A percentile compares a stretch with the other conserved stretches of the same genome.
These are phyloP conservation scores for Tricholoma sp. DNA, from an alignment of 768 basidiomycete species.

Conservation along the genomic window DNA sequence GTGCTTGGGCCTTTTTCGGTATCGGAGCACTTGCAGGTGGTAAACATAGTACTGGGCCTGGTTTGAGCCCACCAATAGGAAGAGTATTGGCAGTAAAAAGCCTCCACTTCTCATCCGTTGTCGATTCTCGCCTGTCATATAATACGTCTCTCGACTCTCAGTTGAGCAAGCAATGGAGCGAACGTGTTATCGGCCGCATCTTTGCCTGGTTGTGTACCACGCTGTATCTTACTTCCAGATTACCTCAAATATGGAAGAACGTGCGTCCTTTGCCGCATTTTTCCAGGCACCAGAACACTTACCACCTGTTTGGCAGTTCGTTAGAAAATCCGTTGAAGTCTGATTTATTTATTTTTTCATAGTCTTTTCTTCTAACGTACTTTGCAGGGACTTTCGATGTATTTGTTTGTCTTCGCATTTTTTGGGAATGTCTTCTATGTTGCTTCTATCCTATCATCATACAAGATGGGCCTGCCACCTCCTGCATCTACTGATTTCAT, in stretches of 20 bases:
- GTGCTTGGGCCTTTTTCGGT: slow-evolving; percentile 70
- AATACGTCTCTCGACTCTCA: background rate
- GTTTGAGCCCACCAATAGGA: slow-evolving; percentile 35
- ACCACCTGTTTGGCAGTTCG: slow-evolving; percentile 46
- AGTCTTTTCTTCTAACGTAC: slow-evolving; percentile 1
- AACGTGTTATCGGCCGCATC: slow-evolving; percentile 80
- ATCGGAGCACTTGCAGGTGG: slow-evolving; percentile 45
- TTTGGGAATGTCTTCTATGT: slow-evolving; percentile 93
- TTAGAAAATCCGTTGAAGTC: slow-evolving; percentile 86
- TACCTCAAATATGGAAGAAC: slow-evolving; percentile 99
- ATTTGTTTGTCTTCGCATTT: slow-evolving; percentile 91
- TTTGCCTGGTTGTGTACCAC: slow-evolving; percentile 95
- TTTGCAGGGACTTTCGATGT: slow-evolving; percentile 82
- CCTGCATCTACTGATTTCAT: slow-evolving; percentile 62
- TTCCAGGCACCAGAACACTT: background rate
- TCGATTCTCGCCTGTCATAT: slow-evolving; percentile 4
- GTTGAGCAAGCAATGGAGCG: slow-evolving; percentile 24
- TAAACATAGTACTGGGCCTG: slow-evolving; percentile 21
- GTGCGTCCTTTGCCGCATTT: slow-evolving; percentile 45
- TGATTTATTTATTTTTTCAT: background rate
- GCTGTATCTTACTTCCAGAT: slow-evolving; percentile 85
- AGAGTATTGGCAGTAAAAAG: slow-evolving; percentile 36
- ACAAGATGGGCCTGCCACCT: slow-evolving; percentile 51
- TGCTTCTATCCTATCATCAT: slow-evolving; percentile 78
- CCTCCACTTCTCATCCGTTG: slow-evolving; percentile 9